Percentiles rank a stretch among this genome's conserved stretches.
phyloP scores from a whole-genome alignment of 768 basidiomycete genomes.

The Auricularia sp. region DNA sequence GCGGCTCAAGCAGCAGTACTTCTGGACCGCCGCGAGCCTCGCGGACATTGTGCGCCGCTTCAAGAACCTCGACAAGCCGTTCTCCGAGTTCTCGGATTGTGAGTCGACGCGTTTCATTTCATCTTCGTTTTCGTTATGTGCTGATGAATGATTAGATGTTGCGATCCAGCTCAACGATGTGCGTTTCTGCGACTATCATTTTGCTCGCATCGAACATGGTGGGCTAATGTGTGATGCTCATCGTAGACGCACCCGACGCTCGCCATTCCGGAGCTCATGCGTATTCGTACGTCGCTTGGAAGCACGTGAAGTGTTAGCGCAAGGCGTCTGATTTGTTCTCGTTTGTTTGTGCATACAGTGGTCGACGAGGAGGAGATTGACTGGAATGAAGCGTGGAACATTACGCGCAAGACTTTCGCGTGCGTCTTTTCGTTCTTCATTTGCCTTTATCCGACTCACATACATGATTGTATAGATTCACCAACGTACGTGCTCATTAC shows the following conservation, averaged over 20 bases:
- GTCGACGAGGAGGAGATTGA: slow-evolving; percentile 82
- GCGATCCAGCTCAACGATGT: slow-evolving; percentile 95
- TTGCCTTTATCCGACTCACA: too few species aligned
- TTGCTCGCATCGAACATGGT: background rate
- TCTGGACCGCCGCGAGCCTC: slow-evolving; percentile 84
- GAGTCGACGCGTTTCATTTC: slow-evolving; percentile 14
- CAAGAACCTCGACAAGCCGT: slow-evolving; percentile 77
- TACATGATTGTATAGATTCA: slow-evolving; percentile 21
- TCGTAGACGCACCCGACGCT: slow-evolving; percentile 88
- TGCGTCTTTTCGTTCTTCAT: slow-evolving; percentile 27
- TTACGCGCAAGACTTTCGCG: slow-evolving; percentile 84
- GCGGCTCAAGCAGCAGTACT: slow-evolving; percentile 93
- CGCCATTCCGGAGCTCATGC: slow-evolving; percentile 91
- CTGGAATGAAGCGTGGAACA: slow-evolving; percentile 82
- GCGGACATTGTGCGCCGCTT: slow-evolving; percentile 88
- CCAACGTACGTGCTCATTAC: slow-evolving; percentile 34
- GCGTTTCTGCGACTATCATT: slow-evolving; percentile 12
- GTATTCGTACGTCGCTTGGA: slow-evolving; percentile 33
- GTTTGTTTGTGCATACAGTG: slow-evolving; percentile 14
- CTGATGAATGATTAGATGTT: slow-evolving; percentile 39
- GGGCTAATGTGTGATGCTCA: background rate
- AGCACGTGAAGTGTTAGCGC: slow-evolving; percentile 4
- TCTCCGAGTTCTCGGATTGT: slow-evolving; percentile 78
- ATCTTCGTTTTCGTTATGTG: background rate
- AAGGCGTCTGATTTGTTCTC: too few species aligned